These are phyloP conservation scores for Phytopythium montanum DNA, from an alignment of 352 stramenopile species.

Conservation along the genomic window DNA sequence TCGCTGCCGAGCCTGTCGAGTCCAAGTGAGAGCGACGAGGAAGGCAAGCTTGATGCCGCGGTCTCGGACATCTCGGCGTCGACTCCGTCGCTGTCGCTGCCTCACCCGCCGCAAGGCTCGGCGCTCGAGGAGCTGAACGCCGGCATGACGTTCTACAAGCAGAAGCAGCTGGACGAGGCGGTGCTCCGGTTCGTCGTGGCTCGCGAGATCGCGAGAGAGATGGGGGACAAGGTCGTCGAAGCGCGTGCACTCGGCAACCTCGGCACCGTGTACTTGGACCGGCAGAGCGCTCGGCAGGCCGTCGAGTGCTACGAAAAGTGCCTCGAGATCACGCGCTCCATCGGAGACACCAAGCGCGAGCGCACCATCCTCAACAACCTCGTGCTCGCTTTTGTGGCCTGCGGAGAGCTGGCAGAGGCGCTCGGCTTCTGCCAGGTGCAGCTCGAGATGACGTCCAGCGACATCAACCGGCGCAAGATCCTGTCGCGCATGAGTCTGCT, in stretches of 20 bases:
- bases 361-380: conserved; percentile 85
- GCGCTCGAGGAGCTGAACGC: conserved; percentile 66
- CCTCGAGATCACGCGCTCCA: conserved; percentile 65
- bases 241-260: conserved; percentile 73
- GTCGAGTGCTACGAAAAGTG: conserved; percentile 77
- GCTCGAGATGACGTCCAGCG: conserved; percentile 60
- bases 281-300: conserved; percentile 60
- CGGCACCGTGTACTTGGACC: conserved; percentile 73
- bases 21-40: neutral
- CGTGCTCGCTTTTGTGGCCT: conserved; percentile 67
- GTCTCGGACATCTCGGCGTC: conserved; percentile 2
- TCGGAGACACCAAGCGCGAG: conserved; percentile 73
- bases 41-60: neutral
- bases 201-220: conserved; percentile 43
- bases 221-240: conserved; percentile 56
- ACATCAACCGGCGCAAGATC: conserved; percentile 77
- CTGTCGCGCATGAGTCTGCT: conserved; percentile 73
- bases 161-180: conserved; percentile 59
- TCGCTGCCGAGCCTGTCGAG: conserved; percentile 3
- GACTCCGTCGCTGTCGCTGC: neutral
- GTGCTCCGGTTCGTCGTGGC: conserved; percentile 62
- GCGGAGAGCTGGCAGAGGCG: conserved; percentile 49
- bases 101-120: conserved; percentile 16
- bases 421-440: conserved; percentile 67
- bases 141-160: conserved; percentile 76